Conservation (phyloP, 1,284 basidiomycete genomes). For the Neonothopanus nambi region DNA sequence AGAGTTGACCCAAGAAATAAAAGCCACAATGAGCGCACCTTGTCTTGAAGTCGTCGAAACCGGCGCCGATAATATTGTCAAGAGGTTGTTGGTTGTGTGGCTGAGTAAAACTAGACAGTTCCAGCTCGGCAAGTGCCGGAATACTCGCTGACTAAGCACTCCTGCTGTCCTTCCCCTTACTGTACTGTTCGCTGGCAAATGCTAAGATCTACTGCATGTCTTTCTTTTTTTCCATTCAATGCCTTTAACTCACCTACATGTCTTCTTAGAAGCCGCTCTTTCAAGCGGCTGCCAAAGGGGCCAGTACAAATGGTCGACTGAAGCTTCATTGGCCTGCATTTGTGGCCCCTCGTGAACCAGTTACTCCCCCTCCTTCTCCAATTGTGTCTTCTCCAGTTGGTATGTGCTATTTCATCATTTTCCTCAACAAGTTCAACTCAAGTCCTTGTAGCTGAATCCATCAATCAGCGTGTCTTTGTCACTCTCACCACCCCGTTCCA, state of each 20-base stretch:
- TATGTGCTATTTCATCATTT: not conserved
- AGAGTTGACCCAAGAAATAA: conserved; percentile 10
- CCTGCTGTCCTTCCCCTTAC: not conserved
- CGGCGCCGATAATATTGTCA: conserved; percentile 28
- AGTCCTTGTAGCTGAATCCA: conserved; percentile 35
- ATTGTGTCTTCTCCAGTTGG: no score
- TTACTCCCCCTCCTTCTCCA: not conserved
- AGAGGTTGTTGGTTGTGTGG: not conserved
- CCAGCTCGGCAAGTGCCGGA: conserved; percentile 34
- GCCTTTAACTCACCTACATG: not conserved
- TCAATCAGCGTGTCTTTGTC: conserved; percentile 55
- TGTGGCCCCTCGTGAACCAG: not conserved
- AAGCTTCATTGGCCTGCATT: not conserved
- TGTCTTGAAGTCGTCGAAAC: conserved; percentile 43
- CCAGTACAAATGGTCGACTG: not conserved
- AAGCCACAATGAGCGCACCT: not conserved
- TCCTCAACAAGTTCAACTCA: not conserved
- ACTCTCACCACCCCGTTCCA: conserved; percentile 59
- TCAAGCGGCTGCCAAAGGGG: not conserved
- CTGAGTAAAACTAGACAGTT: conserved; percentile 36
- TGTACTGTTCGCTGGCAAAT: conserved; percentile 10
- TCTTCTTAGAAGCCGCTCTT: not conserved
- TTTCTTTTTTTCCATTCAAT: not conserved
- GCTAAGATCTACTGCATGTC: conserved; percentile 15
- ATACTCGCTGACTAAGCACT: conserved; percentile 28